Percentiles rank a stretch among this genome's conserved stretches.
These are phyloP conservation scores for Kewa caespitosa DNA, from an alignment of 179 eudicot species.

Conservation along the genomic window DNA sequence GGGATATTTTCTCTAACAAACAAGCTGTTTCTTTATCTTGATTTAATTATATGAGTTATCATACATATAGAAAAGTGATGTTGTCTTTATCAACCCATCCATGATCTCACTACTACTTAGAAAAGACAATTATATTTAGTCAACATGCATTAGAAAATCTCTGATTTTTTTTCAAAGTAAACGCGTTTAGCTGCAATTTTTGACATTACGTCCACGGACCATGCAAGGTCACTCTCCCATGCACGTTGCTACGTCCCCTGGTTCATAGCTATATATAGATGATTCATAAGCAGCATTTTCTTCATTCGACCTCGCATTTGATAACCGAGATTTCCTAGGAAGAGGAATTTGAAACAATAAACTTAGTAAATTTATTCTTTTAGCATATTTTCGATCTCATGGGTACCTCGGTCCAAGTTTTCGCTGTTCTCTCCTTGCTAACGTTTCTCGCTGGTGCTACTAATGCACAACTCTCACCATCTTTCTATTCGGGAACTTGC, in stretches of 20 bases:
- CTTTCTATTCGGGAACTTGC: conserved; percentile 43
- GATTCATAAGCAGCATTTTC: neutral
- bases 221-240: neutral
- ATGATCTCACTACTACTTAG: too few species aligned
- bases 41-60: too few species aligned
- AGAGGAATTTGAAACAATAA: neutral
- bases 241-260: conserved; percentile 11
- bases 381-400: neutral
- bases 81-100: too few species aligned
- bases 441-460: conserved; percentile 12
- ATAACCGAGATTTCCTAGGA: neutral
- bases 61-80: too few species aligned
- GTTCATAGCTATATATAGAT: neutral
- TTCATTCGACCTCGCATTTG: neutral
- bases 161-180: neutral
- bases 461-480: conserved; percentile 44
- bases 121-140: too few species aligned
- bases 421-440: conserved; percentile 1
- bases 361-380: neutral
- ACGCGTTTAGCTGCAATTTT: conserved; percentile 18
- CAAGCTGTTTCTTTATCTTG: too few species aligned
- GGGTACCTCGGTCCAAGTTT: neutral
- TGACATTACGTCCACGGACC: conserved; percentile 8
- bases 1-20: too few species aligned
- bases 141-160: neutral